phyloP scores from a whole-genome alignment of 352 stramenopile genomes.

The Phytophthora cactorum region DNA sequence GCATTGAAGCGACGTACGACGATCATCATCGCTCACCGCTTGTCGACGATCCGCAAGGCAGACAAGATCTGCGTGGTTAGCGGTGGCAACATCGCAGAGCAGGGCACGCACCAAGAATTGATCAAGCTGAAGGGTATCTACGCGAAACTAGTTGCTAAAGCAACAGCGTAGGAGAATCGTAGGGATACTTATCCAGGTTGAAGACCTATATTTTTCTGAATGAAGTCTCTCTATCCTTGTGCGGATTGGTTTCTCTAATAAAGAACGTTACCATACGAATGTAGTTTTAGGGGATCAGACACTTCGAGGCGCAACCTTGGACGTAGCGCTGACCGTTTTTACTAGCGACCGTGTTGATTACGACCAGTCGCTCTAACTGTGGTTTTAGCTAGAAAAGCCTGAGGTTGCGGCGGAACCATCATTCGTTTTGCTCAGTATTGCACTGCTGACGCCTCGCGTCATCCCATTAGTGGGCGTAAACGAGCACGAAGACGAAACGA shows the following conservation, averaged over 20 bases:
- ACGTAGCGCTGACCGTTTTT: too few relatives aligned
- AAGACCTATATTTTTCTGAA: neutral
- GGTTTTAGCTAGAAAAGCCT: too few relatives aligned
- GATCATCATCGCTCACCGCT: conserved; percentile 7
- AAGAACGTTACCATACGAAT: too few relatives aligned
- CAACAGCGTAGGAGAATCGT: neutral
- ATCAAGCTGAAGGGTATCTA: conserved; percentile 35
- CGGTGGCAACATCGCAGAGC: conserved; percentile 91
- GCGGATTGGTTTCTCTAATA: too few relatives aligned
- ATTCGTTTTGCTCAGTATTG: neutral
- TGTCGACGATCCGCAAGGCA: conserved; percentile 2
- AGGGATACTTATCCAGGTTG: too few relatives aligned
- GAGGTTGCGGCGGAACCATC: neutral
- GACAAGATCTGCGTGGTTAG: conserved; percentile 34
- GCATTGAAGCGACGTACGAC: neutral
- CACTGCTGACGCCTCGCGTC: neutral
- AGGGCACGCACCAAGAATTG: conserved; percentile 93
- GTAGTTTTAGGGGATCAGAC: too few relatives aligned
- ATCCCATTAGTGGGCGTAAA: neutral
- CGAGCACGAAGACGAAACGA: neutral
- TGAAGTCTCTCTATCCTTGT: too few relatives aligned
- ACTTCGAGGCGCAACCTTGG: too few relatives aligned
- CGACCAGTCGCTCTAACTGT: too few relatives aligned
- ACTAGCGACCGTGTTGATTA: too few relatives aligned
- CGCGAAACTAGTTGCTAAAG: conserved; percentile 33